Base-by-base conservation (phyloP, 1,139 yeast species). In the Saccharomyces hybrid region DNA sequence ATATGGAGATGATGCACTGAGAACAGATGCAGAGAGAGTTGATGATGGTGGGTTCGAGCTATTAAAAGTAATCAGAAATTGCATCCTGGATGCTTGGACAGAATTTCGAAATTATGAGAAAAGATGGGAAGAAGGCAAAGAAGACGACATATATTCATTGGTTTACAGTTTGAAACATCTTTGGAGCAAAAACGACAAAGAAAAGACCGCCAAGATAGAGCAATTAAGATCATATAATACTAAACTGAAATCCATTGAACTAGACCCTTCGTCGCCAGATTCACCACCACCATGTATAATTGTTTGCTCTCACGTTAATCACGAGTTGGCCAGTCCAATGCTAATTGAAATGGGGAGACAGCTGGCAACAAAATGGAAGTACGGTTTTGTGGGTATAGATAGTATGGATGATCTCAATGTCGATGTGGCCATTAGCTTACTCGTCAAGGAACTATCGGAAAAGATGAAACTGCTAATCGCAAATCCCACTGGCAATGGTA, bases 51-150 rank as follows among this genome's bases (percentile, higher is more conserved):
- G 85, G 0, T 71, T 82, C 51, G 71, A 75, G 6, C 63, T 81
- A 8, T 66, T 84, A 20, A 73, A 76, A 41, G 72, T 74, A 6
- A 79, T 82, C 57, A 76, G 79, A 62, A 75, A 73, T 5, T 80
- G 87, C 0, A 75, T 86, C 42, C 75, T 77, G 26, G 90, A 85
- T 57, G 91, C 91, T 1, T 86, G 95, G 95, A 75, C 73, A 48
- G 89, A 85, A 63, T 86, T 78, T 63, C 70, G 78, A 54, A 72
- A 75, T 5, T 86, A 81, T 65, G 77, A 78, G 56, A 70, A 68
- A 28, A 74, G 75, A 42, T 82, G 88, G 84, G 78, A 80, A 52
- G 72, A 73, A 51, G 88, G 88, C 2, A 75, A 80, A 61, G 95
- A 86, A 66, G 78, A 79, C 44, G 93, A 86, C 64, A 75, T 81